phyloP scores from a whole-genome alignment of 1,284 basidiomycete species.

The Irpex rosettiformis region DNA sequence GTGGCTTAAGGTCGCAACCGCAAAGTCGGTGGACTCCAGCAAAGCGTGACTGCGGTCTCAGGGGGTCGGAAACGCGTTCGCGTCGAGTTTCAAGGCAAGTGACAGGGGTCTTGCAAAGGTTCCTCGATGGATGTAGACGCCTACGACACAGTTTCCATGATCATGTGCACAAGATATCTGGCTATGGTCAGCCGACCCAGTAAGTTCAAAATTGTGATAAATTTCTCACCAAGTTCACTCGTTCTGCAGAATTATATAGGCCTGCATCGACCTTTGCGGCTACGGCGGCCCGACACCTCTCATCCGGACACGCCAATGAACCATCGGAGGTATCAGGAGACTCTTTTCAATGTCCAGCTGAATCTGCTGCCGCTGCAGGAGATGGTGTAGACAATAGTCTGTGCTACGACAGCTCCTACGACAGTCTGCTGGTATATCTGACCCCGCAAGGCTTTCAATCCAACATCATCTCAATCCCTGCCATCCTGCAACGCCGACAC shows the following conservation, averaged over 20 bases:
- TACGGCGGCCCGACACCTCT: not conserved
- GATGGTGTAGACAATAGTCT: not conserved
- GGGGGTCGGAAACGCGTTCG: not conserved
- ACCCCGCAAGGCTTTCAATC: not conserved
- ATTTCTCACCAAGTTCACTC: not conserved
- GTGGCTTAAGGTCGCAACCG: too few species aligned
- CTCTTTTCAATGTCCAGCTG: not conserved
- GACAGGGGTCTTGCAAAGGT: not conserved
- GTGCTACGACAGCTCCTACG: not conserved
- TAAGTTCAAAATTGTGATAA: not conserved
- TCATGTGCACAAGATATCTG: not conserved
- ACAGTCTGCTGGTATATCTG: not conserved
- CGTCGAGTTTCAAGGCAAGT: not conserved
- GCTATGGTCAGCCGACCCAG: not conserved
- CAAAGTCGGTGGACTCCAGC: too few species aligned
- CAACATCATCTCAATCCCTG: too few species aligned
- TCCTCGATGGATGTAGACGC: not conserved
- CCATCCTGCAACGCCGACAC: too few species aligned
- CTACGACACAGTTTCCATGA: not conserved
- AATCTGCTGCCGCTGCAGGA: not conserved
- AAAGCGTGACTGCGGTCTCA: not conserved
- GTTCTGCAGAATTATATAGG: not conserved
- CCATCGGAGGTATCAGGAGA: not conserved
- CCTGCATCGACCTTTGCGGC: too few species aligned
- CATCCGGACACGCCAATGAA: not conserved